These are phyloP conservation scores for Lepiota brunneoincarnata DNA, from an alignment of 768 basidiomycete genomes.

Conservation along the genomic window DNA sequence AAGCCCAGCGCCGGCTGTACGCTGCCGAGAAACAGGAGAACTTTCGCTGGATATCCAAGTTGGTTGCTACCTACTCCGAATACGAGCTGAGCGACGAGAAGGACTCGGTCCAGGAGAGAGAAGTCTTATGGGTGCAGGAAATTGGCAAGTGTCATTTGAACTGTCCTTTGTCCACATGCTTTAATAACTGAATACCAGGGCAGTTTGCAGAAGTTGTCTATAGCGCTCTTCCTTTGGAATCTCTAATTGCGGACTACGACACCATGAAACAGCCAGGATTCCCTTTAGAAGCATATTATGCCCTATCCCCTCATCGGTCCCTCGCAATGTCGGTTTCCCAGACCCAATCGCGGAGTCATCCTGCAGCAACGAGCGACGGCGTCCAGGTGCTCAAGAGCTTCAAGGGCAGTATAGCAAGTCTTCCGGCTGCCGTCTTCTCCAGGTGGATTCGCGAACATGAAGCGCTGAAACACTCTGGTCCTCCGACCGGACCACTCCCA, in stretches of 20 bases:
- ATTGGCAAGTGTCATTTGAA: constrained; percentile 29
- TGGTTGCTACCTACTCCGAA: constrained; percentile 44
- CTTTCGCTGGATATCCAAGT: constrained; percentile 52
- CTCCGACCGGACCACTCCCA: no score
- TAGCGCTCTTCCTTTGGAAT: constrained; percentile 37
- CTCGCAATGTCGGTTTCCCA: constrained; percentile 17
- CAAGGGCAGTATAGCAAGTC: constrained; percentile 37
- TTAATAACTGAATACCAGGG: constrained; percentile 25
- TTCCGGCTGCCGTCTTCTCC: constrained; percentile 45
- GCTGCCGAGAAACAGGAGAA: constrained; percentile 49
- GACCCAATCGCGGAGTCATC: constrained; percentile 30
- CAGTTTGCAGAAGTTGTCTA: constrained; percentile 58
- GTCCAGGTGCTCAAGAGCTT: constrained; percentile 22
- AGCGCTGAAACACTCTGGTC: no score
- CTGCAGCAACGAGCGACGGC: constrained; percentile 2
- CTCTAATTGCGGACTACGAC: constrained; percentile 39
- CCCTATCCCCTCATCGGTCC: constrained; percentile 9
- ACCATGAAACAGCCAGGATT: constrained; percentile 38
- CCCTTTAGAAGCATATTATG: constrained; percentile 49
- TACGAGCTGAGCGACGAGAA: constrained; percentile 36
- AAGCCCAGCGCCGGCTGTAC: constrained; percentile 48
- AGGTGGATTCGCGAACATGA: constrained; percentile 7
- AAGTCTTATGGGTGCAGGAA: constrained; percentile 41
- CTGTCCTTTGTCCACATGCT: neutral
- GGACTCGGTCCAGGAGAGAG: constrained; percentile 35